A percentile compares a stretch with the other conserved stretches of the same genome.
Conservation (phyloP, 306 rosid species). For the Acacia confusa region DNA sequence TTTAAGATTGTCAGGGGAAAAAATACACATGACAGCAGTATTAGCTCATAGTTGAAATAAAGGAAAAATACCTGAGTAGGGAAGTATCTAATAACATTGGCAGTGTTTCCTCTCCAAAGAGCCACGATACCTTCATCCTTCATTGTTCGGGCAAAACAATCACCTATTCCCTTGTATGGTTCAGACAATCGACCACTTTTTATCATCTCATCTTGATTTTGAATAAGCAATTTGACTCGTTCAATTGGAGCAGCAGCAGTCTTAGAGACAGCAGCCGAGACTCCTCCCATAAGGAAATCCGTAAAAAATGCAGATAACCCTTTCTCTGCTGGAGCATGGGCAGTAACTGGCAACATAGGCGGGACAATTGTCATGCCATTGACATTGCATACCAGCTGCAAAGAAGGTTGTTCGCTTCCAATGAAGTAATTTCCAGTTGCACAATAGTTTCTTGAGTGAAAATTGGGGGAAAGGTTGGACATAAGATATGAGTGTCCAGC, state of each 20-base stretch:
- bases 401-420: slow-evolving; percentile 34
- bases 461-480: slow-evolving; percentile 61
- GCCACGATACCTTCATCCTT: slow-evolving; percentile 80
- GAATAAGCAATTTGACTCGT: slow-evolving; percentile 75
- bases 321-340: slow-evolving; percentile 71
- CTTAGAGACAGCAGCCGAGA: slow-evolving; percentile 89
- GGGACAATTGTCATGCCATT: slow-evolving; percentile 48
- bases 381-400: slow-evolving; percentile 28
- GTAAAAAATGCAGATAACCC: slow-evolving; percentile 53
- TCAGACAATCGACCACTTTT: slow-evolving; percentile 75
- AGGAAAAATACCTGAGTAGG: slow-evolving; percentile 68
- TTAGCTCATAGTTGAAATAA: neutral
- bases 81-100: slow-evolving; percentile 87
- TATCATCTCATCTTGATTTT: slow-evolving; percentile 89
- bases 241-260: slow-evolving; percentile 96
- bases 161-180: slow-evolving; percentile 81
- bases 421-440: slow-evolving; percentile 27
- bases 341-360: slow-evolving; percentile 37
- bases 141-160: slow-evolving; percentile 82
- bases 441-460: slow-evolving; percentile 36
- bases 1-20: neutral
- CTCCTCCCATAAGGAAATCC: slow-evolving; percentile 95
- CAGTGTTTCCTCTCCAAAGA: slow-evolving; percentile 95
- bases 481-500: slow-evolving; percentile 63
- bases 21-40: slow-evolving; percentile 4